phyloP scores from a whole-genome alignment of 768 basidiomycete genomes.

The Tylopilus plumbeoviolaceoides region DNA sequence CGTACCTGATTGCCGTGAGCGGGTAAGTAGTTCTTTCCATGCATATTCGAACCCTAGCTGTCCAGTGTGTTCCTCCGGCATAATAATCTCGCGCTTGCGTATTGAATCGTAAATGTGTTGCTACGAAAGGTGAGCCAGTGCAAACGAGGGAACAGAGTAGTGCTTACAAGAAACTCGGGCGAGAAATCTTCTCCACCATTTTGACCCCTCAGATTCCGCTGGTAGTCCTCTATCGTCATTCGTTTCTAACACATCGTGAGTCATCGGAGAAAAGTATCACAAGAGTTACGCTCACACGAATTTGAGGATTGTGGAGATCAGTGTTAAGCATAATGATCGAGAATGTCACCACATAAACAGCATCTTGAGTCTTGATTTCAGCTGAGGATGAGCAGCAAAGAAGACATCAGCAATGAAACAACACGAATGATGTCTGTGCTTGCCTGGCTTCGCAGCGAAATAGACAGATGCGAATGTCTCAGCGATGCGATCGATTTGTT shows the following conservation, averaged over 20 bases:
- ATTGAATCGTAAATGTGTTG: slow-evolving; percentile 92
- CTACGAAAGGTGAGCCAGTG: slow-evolving; percentile 38
- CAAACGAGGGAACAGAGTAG: neutral
- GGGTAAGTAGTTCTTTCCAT: slow-evolving; percentile 90
- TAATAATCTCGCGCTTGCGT: slow-evolving; percentile 88
- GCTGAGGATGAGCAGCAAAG: slow-evolving; percentile 37
- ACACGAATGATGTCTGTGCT: neutral
- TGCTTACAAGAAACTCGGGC: slow-evolving; percentile 73
- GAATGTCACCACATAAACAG: slow-evolving; percentile 89
- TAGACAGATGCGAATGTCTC: slow-evolving; percentile 93
- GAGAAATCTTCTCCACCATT: slow-evolving; percentile 85
- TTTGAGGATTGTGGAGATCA: slow-evolving; percentile 92
- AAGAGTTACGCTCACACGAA: slow-evolving; percentile 53
- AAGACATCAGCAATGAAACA: neutral
- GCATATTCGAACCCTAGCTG: slow-evolving; percentile 98
- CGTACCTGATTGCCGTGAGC: slow-evolving; percentile 77
- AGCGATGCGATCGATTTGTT: slow-evolving; percentile 91
- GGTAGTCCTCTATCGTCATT: slow-evolving; percentile 95
- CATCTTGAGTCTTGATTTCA: slow-evolving; percentile 88
- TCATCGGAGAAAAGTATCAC: neutral
- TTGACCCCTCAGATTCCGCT: slow-evolving; percentile 86
- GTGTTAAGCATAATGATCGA: slow-evolving; percentile 99
- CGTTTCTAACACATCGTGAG: slow-evolving; percentile 60
- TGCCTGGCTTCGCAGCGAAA: slow-evolving; percentile 80
- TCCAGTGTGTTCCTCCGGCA: slow-evolving; percentile 97